Percentiles rank a stretch among this genome's conserved stretches.
These are phyloP conservation scores for Orobanche coerulescens DNA, from an alignment of 257 asterid species.

Conservation along the genomic window DNA sequence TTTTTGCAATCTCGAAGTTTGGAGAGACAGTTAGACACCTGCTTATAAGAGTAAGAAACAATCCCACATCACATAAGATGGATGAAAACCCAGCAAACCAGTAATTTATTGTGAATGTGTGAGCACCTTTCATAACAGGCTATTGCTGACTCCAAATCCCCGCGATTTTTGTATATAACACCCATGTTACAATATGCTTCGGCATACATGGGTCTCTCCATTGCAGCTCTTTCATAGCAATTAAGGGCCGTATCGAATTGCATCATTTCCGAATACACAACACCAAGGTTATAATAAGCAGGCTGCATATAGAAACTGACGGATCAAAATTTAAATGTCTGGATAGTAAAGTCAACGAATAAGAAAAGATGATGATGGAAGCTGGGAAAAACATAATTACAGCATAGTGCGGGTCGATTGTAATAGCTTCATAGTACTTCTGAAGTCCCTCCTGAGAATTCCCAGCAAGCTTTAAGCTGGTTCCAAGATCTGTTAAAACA, in stretches of 20 bases:
- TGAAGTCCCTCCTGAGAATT: constrained; percentile 94
- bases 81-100: constrained; percentile 16
- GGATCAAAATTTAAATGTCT: constrained; percentile 25
- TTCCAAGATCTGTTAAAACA: constrained; percentile 94
- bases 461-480: constrained; percentile 97
- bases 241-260: constrained; percentile 90
- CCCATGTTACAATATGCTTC: constrained; percentile 99
- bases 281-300: constrained; percentile 98
- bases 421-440: constrained; percentile 91
- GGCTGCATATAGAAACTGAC: constrained; percentile 56
- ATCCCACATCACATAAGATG: constrained; percentile 22
- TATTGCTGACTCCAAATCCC: constrained; percentile 94
- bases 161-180: constrained; percentile 90
- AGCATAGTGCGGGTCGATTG: constrained; percentile 84
- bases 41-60: constrained; percentile 22
- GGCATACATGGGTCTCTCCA: constrained; percentile 96
- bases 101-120: constrained; percentile 9
- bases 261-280: constrained; percentile 98
- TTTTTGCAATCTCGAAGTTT: constrained; percentile 96
- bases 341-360: constrained; percentile 8
- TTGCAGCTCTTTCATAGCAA: constrained; percentile 95
- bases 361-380: constrained; percentile 8
- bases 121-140: constrained; percentile 91
- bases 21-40: constrained; percentile 98
- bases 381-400: constrained; percentile 41